Base-by-base conservation (phyloP, 164 flowering plant species). In the Vitis rotundifolia region DNA sequence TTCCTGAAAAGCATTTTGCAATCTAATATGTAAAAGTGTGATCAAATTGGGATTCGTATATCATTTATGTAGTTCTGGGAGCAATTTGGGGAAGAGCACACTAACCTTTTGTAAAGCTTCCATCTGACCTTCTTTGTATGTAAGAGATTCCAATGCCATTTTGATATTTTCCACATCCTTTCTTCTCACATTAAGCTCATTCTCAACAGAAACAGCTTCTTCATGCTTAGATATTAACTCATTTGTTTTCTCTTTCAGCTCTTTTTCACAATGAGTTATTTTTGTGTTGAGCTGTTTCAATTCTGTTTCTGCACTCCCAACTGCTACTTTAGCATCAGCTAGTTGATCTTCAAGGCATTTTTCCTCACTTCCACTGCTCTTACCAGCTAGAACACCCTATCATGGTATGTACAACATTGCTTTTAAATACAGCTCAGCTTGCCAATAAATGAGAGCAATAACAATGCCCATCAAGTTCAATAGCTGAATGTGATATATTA, bases 331-430 rank as follows among this genome's bases (percentile, higher is more conserved):
- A 68, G 99, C 97, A 81, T 96, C 99, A 70, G 71, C 84, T 56
- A 96, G 78, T 73, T 93, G 97, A 82, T 96, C 99, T 72, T 96
- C 97, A 63, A 96, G 91, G 81, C 98, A 93, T 79, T 96, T 96
- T 62, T 92, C 97, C 74, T 96, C 97, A 79, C 86, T 77, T 47
- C 95, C 97, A 75, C 92, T 91, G 75, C 91, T 89, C 79, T 96
- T 96, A 16, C 99, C 99, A 74, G 97, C 97, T 49, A 91, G 67
- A 2, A 92, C 88, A 60, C 95, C 98, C 99, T 96, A 70, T 13
- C 76, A 80, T 3, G 71, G 19, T 26, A 56, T 71, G 66, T 18
- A 72, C 6, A 31, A 26, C 50, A 50, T 19, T 22, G 14, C 12
- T 12, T 49, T 58, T 50, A 19, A 58, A 14, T 47, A 71, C 18